Base-by-base conservation (phyloP, 2,329 filamentous ascomycete species). In the Claviceps fusiformis region DNA sequence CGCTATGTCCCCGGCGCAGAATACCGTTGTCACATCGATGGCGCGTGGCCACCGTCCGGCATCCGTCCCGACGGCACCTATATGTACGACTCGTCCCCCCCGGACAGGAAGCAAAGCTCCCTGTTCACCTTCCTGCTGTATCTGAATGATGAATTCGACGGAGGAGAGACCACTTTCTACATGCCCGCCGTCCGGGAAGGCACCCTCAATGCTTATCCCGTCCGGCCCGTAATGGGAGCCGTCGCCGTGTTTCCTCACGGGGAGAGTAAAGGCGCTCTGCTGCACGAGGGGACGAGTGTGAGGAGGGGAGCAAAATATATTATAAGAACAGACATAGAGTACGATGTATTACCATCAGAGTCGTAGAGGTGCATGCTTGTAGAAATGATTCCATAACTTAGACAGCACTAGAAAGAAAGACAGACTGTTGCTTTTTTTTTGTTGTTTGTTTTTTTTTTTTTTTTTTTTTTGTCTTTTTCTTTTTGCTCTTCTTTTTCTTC, bases 271-370 rank as follows among this genome's bases (percentile, higher is more conserved):
- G 82, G 82, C 0, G 82, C 82, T 5, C 65, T 87, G 54, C 62
- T 88, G 56, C 85, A 88, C 60, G 85, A 87, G 63, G 85, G 85
- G 0, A 87, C 85, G 0, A 84, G 85, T 0, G 85, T 88, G 0
- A 73, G 76, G n/a, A 80, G 78, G 61, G 83, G 81, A 0, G 80
- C 81, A 0, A 79, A 79, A 65, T 88, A 87, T 63, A 81, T 88
- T 1, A 86, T 87, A 48, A 68, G 85, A 55, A 86, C 83, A 0
- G 85, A 88, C 64, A 79, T 88, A 4, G 79, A 86, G 65, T 88
- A 86, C 59, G 84, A 87, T 65, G 70, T 87, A 74, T 69, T 74
- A 44, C 62, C 66, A 3, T 59, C 54, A 6, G 33, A 27, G 19
- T 15, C 31, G 29, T 37, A 54, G 53, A 19, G 17, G 13, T 17